phyloP scores from a whole-genome alignment of 1,139 yeast genomes.

The Saccharomyces hybrid region DNA sequence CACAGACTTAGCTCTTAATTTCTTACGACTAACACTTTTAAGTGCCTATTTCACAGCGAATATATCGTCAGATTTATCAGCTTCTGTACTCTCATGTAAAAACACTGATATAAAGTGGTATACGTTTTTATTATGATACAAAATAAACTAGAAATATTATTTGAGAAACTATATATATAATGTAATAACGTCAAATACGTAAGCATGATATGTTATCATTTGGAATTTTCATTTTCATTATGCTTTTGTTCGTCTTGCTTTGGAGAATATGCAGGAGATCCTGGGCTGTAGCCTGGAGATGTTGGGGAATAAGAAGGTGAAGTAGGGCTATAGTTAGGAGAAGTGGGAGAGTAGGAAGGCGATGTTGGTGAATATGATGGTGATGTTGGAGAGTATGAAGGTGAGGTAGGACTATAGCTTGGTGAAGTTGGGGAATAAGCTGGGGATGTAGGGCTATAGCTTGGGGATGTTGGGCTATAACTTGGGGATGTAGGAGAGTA shows the following conservation, averaged over 20 bases:
- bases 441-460: constrained; percentile 54
- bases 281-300: constrained; percentile 45
- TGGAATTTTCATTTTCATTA: constrained; percentile 11
- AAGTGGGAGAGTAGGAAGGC: constrained; percentile 45
- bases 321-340: constrained; percentile 46
- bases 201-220: constrained; percentile 1
- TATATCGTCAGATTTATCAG: neutral
- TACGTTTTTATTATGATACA: constrained; percentile 1
- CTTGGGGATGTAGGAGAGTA: constrained; percentile 54
- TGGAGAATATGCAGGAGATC: constrained; percentile 49
- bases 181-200: constrained; percentile 2
- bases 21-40: neutral
- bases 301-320: constrained; percentile 48
- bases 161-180: constrained; percentile 2
- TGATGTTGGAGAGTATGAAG: constrained; percentile 48
- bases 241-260: constrained; percentile 32
- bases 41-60: neutral
- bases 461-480: constrained; percentile 53
- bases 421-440: constrained; percentile 54
- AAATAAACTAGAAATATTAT: constrained; percentile 1
- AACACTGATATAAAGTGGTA: neutral
- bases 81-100: neutral
- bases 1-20: neutral
- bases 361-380: constrained; percentile 49
- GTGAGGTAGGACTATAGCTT: constrained; percentile 51